These are phyloP conservation scores for Vaccinium darrowii DNA, from an alignment of 148 eudicot species.

Conservation along the genomic window DNA sequence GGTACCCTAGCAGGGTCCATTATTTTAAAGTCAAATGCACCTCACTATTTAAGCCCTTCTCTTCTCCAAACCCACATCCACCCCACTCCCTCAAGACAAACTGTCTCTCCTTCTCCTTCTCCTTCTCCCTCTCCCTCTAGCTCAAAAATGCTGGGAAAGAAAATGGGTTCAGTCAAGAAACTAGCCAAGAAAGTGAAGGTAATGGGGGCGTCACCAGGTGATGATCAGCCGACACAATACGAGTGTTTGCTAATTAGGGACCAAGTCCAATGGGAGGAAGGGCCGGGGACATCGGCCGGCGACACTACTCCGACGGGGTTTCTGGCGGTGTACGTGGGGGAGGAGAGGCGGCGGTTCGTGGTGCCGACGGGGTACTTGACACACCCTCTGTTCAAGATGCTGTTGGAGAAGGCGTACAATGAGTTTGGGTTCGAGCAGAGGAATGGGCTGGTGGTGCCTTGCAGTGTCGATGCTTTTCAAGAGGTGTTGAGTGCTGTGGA, in stretches of 20 bases:
- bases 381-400: slow-evolving; percentile 85
- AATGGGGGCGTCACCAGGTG: neutral
- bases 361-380: slow-evolving; percentile 69
- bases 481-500: slow-evolving; percentile 58
- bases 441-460: slow-evolving; percentile 70
- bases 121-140: neutral
- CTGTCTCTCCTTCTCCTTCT: neutral
- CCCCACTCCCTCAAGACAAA: slow-evolving; percentile 5
- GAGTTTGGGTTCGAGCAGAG: slow-evolving; percentile 75
- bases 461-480: slow-evolving; percentile 52
- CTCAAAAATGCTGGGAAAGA: slow-evolving; percentile 50
- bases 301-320: slow-evolving; percentile 42
- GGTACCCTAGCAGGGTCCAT: neutral
- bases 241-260: slow-evolving; percentile 31
- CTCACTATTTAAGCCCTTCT: slow-evolving; percentile 5
- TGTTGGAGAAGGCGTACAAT: slow-evolving; percentile 68
- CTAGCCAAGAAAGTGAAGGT: slow-evolving; percentile 47
- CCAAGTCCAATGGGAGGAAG: slow-evolving; percentile 8
- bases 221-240: slow-evolving; percentile 23
- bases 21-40: slow-evolving; percentile 13
- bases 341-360: slow-evolving; percentile 60
- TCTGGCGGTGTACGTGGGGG: slow-evolving; percentile 68
- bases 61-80: slow-evolving; percentile 4
- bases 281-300: neutral
- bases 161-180: slow-evolving; percentile 43